phyloP scores from a whole-genome alignment of 1,139 yeast genomes.

The Hansenula lynferdii region DNA sequence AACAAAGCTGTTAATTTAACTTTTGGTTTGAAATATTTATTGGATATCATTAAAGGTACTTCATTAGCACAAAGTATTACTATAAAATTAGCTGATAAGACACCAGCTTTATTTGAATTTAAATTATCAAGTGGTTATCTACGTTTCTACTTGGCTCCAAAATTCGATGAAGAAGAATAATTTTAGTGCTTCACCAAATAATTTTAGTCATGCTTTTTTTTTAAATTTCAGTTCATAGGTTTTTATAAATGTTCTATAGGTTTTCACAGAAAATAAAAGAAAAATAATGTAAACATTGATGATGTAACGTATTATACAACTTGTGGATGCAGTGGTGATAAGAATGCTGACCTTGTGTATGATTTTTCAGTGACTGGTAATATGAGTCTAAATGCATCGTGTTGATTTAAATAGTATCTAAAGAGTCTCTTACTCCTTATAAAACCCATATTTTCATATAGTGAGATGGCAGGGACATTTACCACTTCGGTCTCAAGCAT shows the following conservation, averaged over 20 bases:
- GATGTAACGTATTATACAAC: neutral
- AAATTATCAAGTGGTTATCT: conserved; percentile 89
- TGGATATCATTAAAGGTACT: conserved; percentile 90
- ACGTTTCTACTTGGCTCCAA: conserved; percentile 96
- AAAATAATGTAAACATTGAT: neutral
- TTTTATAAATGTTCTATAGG: neutral
- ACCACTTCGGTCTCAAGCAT: conserved; percentile 89
- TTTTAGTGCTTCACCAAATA: conserved; percentile 2
- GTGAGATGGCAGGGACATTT: conserved; percentile 66
- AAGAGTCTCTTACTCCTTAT: conserved; percentile 74
- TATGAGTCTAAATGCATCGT: conserved; percentile 84
- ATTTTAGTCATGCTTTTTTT: conserved; percentile 2
- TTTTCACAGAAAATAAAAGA: neutral
- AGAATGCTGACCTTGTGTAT: conserved; percentile 37
- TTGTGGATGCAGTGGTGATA: conserved; percentile 14
- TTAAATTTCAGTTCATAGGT: conserved; percentile 5
- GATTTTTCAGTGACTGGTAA: conserved; percentile 56
- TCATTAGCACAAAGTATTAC: conserved; percentile 72
- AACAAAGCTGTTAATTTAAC: conserved; percentile 85
- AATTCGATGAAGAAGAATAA: conserved; percentile 85
- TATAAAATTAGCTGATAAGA: conserved; percentile 81
- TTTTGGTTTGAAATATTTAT: conserved; percentile 86
- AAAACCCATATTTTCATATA: conserved; percentile 88
- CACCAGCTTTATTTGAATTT: conserved; percentile 94
- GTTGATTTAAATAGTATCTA: conserved; percentile 85